Percentiles rank a stretch among this genome's conserved stretches.
Conservation (phyloP, 2,329 filamentous ascomycete species). For the Talaromyces sp. region DNA sequence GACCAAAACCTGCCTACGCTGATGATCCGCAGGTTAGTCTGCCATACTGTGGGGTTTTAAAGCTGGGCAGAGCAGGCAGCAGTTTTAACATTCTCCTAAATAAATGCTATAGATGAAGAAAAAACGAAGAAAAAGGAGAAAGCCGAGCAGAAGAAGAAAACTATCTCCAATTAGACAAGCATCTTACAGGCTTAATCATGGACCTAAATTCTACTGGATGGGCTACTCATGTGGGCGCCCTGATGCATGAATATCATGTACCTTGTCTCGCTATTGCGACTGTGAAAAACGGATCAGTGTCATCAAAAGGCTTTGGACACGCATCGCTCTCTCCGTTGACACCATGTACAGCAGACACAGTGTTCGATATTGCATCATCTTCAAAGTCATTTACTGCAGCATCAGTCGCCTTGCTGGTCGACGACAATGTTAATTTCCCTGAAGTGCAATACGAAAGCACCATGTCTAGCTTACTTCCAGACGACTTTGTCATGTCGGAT, state of each 20-base stretch:
- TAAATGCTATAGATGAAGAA: too few species aligned
- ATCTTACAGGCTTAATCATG: conserved; percentile 1
- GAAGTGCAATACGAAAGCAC: conserved; percentile 45
- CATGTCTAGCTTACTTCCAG: conserved; percentile 44
- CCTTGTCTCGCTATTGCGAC: conserved; percentile 18
- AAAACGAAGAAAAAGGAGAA: too few species aligned
- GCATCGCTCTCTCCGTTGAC: conserved; percentile 13
- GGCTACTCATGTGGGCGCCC: conserved; percentile 7
- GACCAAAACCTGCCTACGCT: too few species aligned
- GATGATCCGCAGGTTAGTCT: too few species aligned
- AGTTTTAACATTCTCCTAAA: too few species aligned
- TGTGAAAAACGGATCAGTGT: conserved; percentile 6
- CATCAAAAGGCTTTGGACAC: conserved; percentile 16
- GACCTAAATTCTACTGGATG: conserved; percentile 12
- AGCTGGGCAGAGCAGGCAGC: too few species aligned
- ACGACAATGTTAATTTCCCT: conserved; percentile 30
- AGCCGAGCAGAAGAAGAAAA: too few species aligned
- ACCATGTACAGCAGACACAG: conserved; percentile 19
- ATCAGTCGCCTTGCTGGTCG: conserved; percentile 37
- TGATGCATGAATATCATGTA: conserved; percentile 16
- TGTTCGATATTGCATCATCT: conserved; percentile 21
- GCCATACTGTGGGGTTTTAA: too few species aligned
- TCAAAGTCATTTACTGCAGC: conserved; percentile 23
- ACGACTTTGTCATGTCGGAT: conserved; percentile 51
- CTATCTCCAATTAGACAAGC: too few species aligned